Evolutionary conservation across 208 protist genomes (phyloP), one percentile per base, ranked within the genome.

Genomic region (Wallacemonas sp.): DNA sequence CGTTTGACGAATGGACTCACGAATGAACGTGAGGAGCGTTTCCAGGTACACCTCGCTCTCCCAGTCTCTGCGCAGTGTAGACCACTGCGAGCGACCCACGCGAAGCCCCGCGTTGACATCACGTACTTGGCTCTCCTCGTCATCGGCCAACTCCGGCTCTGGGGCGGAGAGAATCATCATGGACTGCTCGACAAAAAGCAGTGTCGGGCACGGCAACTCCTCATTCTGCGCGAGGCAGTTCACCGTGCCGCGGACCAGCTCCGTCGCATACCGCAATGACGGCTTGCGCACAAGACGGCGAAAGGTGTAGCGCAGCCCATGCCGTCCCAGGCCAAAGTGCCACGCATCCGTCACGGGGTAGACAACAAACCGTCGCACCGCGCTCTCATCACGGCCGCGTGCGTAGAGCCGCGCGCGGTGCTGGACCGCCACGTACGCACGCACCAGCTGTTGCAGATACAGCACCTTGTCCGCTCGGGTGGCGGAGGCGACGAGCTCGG

Each of bases 151-250:
- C 24, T 58, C 51, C 3, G 51, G 51, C n/a, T 58, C 51, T 12
- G 51, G 51, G 2, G 51, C 51, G 0, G 51, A 58, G 30, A 42
- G 30, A 14, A 58, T 58, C 51, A 62, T 62, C 74, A 75, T 79
- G 41, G 66, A 72, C 34, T 79, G 69, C 67, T 90, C 70, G n/a
- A 81, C 38, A 31, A 81, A 86, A 2, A 42, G 41, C 17, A 90
- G 24, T 19, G 88, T 83, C 26, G 84, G 83, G 51, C 84, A 94
- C 30, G 66, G 55, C 47, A 90, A 68, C 33, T 82, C 61, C 56
- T 93, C 87, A 46, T 75, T 70, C 74, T 93, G 87, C 31, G 77
- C 70, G 33, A 79, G 62, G 41, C 83, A 90, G 34, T 65, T 49
- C 17, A 72, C 71, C 8, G 71, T 54, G 14, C 75, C 67, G 21